A percentile compares a stretch with the other conserved stretches of the same genome.
phyloP scores from a whole-genome alignment of 345 rosid genomes.

The Rhizophora mangle region DNA sequence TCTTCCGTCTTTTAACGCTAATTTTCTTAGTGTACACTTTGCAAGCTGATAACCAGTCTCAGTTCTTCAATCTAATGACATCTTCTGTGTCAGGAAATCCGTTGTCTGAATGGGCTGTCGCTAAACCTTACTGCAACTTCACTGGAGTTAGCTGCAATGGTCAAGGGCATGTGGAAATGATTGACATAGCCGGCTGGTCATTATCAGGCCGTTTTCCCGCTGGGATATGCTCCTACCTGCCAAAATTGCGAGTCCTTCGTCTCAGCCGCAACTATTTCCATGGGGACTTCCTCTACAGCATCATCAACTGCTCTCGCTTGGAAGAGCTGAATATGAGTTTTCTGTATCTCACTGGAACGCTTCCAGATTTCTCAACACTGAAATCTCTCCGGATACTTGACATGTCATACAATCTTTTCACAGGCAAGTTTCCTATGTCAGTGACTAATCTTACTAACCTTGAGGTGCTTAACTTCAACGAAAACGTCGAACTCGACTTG shows the following conservation, averaged over 20 bases:
- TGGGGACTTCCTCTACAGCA: conserved; percentile 48
- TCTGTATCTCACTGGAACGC: conserved; percentile 16
- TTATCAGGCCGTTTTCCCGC: conserved; percentile 64
- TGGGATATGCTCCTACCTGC: conserved; percentile 63
- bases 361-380: conserved; percentile 31
- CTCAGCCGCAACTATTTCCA: conserved; percentile 51
- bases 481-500: conserved; percentile 15
- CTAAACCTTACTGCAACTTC: conserved; percentile 53
- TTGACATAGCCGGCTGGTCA: conserved; percentile 60
- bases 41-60: conserved; percentile 38
- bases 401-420: conserved; percentile 29
- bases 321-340: conserved; percentile 33
- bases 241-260: conserved; percentile 61
- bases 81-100: conserved; percentile 47
- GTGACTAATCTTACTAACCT: conserved; percentile 27
- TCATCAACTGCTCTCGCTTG: conserved; percentile 66
- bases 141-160: conserved; percentile 61
- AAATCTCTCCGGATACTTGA: conserved; percentile 20
- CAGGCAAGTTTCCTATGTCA: conserved; percentile 28
- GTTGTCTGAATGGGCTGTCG: conserved; percentile 56
- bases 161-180: conserved; percentile 48
- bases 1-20: conserved; percentile 33
- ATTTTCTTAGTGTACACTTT: conserved; percentile 26
- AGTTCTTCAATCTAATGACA: conserved; percentile 66
- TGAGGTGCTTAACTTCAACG: conserved; percentile 29